Conservation (phyloP, 208 protist genomes). For the Entamoeba invadens region DNA sequence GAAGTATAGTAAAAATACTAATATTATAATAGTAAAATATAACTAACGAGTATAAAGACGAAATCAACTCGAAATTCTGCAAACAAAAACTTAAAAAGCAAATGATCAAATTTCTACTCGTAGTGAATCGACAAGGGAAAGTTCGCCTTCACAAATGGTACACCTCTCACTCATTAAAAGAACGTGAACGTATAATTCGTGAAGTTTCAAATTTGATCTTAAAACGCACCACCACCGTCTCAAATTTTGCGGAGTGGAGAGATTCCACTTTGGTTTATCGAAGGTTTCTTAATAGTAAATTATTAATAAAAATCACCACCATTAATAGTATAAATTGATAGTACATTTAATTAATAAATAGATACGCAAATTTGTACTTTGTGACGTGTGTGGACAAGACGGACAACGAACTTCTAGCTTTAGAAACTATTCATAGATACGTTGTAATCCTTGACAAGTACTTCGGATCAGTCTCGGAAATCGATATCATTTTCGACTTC, state of each 20-base stretch:
- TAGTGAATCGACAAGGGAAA: slow-evolving; percentile 24
- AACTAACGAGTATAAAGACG: too few relatives aligned
- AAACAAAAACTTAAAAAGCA: neutral
- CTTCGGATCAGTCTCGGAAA: slow-evolving; percentile 29
- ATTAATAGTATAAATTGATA: too few relatives aligned
- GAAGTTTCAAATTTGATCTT: slow-evolving; percentile 13
- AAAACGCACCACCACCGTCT: neutral
- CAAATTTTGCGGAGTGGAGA: slow-evolving; percentile 21
- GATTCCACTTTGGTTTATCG: slow-evolving; percentile 16
- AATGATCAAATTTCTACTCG: slow-evolving; percentile 30
- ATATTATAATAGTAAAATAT: too few relatives aligned
- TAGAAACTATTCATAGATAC: slow-evolving; percentile 30
- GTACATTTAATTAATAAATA: neutral
- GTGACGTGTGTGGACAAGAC: slow-evolving; percentile 24
- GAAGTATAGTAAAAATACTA: too few relatives aligned
- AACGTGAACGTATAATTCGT: slow-evolving; percentile 1
- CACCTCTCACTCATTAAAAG: neutral
- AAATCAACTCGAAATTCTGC: too few relatives aligned
- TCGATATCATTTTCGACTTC: slow-evolving; percentile 36
- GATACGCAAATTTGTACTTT: slow-evolving; percentile 31
- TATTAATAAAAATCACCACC: neutral
- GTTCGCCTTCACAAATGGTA: slow-evolving; percentile 23
- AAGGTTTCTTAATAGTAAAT: neutral
- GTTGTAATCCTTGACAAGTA: slow-evolving; percentile 30
- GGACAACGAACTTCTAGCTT: slow-evolving; percentile 30